Percentiles rank a stretch among this genome's conserved stretches.
These are phyloP conservation scores for Cryptococcus sp. DNA, from an alignment of 1,284 basidiomycete species.

Conservation along the genomic window DNA sequence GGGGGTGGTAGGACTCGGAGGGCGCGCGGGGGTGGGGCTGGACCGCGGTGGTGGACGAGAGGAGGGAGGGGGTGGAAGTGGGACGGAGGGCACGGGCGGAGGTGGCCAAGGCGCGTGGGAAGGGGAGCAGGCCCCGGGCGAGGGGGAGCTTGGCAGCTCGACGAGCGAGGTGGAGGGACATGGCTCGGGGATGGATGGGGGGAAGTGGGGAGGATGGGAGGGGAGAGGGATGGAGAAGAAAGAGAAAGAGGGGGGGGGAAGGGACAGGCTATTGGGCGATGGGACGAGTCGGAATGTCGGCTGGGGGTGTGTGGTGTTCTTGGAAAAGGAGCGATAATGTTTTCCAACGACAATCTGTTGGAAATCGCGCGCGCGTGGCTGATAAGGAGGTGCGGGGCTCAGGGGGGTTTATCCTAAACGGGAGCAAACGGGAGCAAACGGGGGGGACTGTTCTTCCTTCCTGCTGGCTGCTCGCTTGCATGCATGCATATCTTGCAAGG, in stretches of 20 bases:
- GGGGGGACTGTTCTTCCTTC: too few relatives aligned
- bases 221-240: slow-evolving; percentile 6
- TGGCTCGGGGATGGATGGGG: slow-evolving; percentile 4
- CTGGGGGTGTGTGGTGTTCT: neutral
- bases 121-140: neutral
- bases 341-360: slow-evolving; percentile 1
- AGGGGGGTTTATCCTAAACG: neutral
- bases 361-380: neutral
- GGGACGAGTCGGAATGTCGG: neutral
- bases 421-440: too few relatives aligned
- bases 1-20: slow-evolving; percentile 35
- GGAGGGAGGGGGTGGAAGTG: slow-evolving; percentile 14
- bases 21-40: slow-evolving; percentile 43
- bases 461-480: too few relatives aligned
- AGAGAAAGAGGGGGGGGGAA: slow-evolving; percentile 3
- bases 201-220: slow-evolving; percentile 1
- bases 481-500: too few relatives aligned
- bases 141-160: slow-evolving; percentile 11
- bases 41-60: slow-evolving; percentile 43
- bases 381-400: neutral
- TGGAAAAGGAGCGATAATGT: slow-evolving; percentile 1
- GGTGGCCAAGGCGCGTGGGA: slow-evolving; percentile 21
- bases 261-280: neutral
- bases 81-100: slow-evolving; percentile 21
- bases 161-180: slow-evolving; percentile 15